Evolutionary conservation across 306 rosid species (phyloP).

Genomic region (Ochetophila trinervis): DNA sequence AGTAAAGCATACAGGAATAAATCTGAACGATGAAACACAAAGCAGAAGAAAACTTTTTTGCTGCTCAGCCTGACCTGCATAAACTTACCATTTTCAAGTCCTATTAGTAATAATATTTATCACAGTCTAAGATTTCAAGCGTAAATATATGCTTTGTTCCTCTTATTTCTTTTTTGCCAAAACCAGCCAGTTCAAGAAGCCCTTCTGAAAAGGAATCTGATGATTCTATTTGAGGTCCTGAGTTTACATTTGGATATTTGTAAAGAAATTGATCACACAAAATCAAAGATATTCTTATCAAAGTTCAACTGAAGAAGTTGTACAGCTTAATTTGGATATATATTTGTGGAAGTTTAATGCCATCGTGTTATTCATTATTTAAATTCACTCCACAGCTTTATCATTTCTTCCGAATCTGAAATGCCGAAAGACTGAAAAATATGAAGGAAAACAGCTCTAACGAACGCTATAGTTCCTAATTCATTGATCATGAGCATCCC

Average conservation of each 20-base stretch:
- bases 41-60: constrained; percentile 46
- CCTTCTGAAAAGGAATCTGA: neutral
- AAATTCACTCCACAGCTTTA: no score
- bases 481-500: no score
- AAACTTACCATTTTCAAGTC: neutral
- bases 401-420: no score
- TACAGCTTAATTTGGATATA: no score
- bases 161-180: constrained; percentile 3
- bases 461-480: no score
- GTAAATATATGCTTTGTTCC: neutral
- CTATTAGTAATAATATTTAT: neutral
- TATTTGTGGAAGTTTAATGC: no score
- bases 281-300: neutral
- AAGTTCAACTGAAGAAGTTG: neutral
- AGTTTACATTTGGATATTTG: constrained; percentile 1
- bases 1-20: constrained; percentile 44
- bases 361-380: no score
- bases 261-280: constrained; percentile 15
- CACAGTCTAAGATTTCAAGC: neutral
- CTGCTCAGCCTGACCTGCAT: constrained; percentile 42
- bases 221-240: neutral
- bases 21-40: constrained; percentile 36
- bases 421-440: no score
- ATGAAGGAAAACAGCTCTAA: no score
- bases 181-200: neutral